Evolutionary conservation across 2,329 filamentous ascomycete species (phyloP).

Genomic region (Fusarium pseudoanthophilum): DNA sequence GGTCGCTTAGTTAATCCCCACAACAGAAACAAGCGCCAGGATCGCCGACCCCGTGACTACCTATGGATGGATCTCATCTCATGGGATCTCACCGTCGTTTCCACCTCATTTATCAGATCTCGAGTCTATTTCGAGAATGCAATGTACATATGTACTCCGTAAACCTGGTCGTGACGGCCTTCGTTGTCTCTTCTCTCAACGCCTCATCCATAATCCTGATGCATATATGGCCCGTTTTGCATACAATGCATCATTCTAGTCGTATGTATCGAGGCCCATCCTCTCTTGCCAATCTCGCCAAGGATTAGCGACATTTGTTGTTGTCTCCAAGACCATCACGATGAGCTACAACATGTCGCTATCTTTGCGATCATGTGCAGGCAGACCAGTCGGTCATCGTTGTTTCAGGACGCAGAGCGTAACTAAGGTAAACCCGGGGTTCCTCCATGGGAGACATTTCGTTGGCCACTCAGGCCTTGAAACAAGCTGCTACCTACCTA

Average conservation of each 20-base stretch:
- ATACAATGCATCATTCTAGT: background rate
- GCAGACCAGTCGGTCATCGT: background rate
- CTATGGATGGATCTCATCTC: background rate
- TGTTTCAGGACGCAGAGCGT: background rate
- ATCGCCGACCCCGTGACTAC: slow-evolving; percentile 14
- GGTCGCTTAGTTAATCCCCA: slow-evolving; percentile 1
- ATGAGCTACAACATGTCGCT: background rate
- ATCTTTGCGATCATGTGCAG: background rate
- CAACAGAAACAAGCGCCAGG: slow-evolving; percentile 17
- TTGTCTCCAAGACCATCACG: background rate
- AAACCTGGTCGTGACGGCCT: background rate
- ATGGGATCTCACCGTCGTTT: slow-evolving; percentile 21
- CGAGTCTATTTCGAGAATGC: background rate
- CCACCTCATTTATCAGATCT: slow-evolving; percentile 20
- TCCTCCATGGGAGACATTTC: background rate
- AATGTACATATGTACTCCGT: background rate
- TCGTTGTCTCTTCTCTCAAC: slow-evolving; percentile 24
- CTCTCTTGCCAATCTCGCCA: background rate
- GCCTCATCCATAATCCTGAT: background rate
- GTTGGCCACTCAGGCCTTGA: background rate
- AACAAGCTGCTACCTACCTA: background rate
- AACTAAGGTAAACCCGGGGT: background rate
- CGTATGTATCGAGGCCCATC: background rate
- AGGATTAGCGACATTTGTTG: background rate
- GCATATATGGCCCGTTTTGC: background rate